Percentiles rank a stretch among this genome's conserved stretches.
These are phyloP conservation scores for Sindora glabra DNA, from an alignment of 306 rosid species.

Conservation along the genomic window DNA sequence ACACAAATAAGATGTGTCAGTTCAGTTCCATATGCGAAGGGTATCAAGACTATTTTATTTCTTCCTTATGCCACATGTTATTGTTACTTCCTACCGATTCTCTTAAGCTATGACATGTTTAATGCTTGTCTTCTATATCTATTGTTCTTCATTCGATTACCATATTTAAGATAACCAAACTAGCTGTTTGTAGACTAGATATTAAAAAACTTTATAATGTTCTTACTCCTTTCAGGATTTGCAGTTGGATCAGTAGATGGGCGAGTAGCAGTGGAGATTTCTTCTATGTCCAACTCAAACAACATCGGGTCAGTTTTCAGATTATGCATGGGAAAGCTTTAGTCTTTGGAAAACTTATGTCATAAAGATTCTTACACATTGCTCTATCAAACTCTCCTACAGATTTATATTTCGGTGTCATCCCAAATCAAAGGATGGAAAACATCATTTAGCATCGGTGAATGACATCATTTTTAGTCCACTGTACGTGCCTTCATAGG, in stretches of 20 bases:
- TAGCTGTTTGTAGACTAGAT: background rate
- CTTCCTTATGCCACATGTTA: background rate
- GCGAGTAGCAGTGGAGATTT: slow-evolving; percentile 63
- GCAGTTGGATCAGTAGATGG: slow-evolving; percentile 94
- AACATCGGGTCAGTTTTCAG: slow-evolving; percentile 49
- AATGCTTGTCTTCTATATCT: background rate
- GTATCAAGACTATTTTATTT: slow-evolving; percentile 25
- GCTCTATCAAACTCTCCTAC: slow-evolving; percentile 13
- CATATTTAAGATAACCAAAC: background rate
- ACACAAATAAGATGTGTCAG: slow-evolving; percentile 50
- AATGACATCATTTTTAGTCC: slow-evolving; percentile 82
- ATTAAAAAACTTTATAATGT: background rate
- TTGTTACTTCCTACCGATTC: slow-evolving; percentile 8
- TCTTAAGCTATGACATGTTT: background rate
- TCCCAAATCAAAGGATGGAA: slow-evolving; percentile 66
- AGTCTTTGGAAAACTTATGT: background rate
- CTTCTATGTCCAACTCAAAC: slow-evolving; percentile 38
- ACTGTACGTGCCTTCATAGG: slow-evolving; percentile 53
- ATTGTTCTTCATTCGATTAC: background rate
- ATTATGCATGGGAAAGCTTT: background rate
- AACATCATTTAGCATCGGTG: slow-evolving; percentile 54
- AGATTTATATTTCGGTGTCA: slow-evolving; percentile 78
- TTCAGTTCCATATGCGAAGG: slow-evolving; percentile 55
- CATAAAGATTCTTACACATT: slow-evolving; percentile 19
- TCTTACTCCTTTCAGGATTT: slow-evolving; percentile 48